phyloP scores from a whole-genome alignment of 2,329 filamentous ascomycete genomes.

The Diaporthe sp. region DNA sequence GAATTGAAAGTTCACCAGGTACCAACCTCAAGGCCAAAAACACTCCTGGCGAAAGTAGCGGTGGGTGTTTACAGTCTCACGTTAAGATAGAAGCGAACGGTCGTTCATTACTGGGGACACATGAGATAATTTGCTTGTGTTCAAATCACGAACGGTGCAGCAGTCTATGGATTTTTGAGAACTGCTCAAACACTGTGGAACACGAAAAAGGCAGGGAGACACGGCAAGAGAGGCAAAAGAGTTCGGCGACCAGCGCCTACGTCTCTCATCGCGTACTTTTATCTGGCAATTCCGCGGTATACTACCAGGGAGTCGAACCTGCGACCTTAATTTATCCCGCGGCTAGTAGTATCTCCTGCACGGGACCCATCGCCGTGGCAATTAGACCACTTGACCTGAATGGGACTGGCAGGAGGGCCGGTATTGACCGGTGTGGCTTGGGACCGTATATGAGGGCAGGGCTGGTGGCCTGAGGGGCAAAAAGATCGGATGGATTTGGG shows the following conservation, averaged over 20 bases:
- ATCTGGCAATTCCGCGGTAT: background rate
- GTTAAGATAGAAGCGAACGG: too few relatives aligned
- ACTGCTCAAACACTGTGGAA: too few relatives aligned
- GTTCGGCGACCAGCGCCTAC: constrained; percentile 20
- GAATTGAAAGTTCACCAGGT: too few relatives aligned
- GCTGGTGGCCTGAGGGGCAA: background rate
- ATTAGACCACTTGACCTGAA: constrained; percentile 11
- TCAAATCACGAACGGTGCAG: background rate
- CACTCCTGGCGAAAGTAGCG: too few relatives aligned
- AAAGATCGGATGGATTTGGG: background rate
- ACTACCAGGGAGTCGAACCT: constrained; percentile 5
- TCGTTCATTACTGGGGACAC: too few relatives aligned
- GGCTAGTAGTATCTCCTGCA: constrained; percentile 13
- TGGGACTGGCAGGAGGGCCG: background rate
- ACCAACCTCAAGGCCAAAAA: too few relatives aligned
- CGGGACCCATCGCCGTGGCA: background rate
- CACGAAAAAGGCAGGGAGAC: too few relatives aligned
- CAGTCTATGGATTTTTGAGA: too few relatives aligned
- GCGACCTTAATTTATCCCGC: background rate
- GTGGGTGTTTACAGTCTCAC: background rate
- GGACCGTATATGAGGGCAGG: background rate
- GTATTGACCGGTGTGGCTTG: background rate
- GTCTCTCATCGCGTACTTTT: constrained; percentile 11
- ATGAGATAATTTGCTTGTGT: background rate
- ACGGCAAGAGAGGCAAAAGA: background rate